phyloP scores from a whole-genome alignment of 495 filamentous ascomycete genomes.

The Tetracladium setigerum region DNA sequence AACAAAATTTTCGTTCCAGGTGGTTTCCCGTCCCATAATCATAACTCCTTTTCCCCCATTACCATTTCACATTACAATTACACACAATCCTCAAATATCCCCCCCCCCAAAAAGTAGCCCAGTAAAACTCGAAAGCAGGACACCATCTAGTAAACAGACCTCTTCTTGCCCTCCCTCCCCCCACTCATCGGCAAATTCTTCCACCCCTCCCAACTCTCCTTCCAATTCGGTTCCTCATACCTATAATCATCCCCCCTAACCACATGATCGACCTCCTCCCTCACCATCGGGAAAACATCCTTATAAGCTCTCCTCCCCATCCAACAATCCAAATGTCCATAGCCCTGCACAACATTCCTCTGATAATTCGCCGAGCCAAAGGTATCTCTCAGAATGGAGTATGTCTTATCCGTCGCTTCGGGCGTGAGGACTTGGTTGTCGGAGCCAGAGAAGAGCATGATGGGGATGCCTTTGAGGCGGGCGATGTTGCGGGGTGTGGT shows the following conservation, averaged over 20 bases:
- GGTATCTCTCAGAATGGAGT: slow-evolving; percentile 43
- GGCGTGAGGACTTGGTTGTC: slow-evolving; percentile 55
- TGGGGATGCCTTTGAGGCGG: slow-evolving; percentile 45
- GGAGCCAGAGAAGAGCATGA: slow-evolving; percentile 50
- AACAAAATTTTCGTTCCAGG: no score
- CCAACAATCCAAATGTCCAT: slow-evolving; percentile 62
- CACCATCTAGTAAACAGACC: no score
- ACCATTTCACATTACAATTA: no score
- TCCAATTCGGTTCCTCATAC: slow-evolving; percentile 18
- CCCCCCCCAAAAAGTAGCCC: no score
- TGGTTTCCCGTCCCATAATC: no score
- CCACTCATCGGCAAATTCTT: slow-evolving; percentile 4
- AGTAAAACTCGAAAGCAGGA: no score
- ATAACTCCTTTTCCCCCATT: no score
- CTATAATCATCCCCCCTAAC: slow-evolving; percentile 12
- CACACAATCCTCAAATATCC: no score
- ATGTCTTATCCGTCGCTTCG: slow-evolving; percentile 48
- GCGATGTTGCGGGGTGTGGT: slow-evolving; percentile 40
- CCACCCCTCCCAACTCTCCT: slow-evolving; percentile 10
- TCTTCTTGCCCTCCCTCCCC: no score
- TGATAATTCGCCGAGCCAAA: slow-evolving; percentile 46
- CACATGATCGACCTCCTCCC: slow-evolving; percentile 46
- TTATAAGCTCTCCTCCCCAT: slow-evolving; percentile 54
- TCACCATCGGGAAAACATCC: slow-evolving; percentile 55
- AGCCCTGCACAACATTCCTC: slow-evolving; percentile 48